Evolutionary conservation across 805 yeast species (phyloP), one percentile per base, ranked within the genome.

Genomic region (Saturnispora kantuleensis): DNA sequence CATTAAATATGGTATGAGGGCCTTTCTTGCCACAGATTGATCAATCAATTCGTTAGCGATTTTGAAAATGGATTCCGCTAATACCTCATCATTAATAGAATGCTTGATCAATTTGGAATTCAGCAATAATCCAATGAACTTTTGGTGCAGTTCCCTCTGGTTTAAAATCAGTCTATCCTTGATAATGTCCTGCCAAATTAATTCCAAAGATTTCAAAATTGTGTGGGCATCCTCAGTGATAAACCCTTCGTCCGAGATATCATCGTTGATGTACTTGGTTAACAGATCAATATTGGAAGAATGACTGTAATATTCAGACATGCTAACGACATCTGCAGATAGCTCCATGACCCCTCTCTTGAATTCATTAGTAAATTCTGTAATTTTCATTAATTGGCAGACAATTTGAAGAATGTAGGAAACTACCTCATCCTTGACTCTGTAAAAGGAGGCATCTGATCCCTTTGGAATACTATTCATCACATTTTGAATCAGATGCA

Each of bases 131-230:
- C 71, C 63, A 18, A 87, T 76, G 28, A 83, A 66, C 0, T 55
- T 47, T 11, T 74, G 56, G 52, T 88, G 96, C 39, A 85, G 66
- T 11, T 69, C 69, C 42, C 77, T 74, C 50, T 86, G 93, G 37
- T 74, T 73, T 35, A 84, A 64, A 28, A 80, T 73, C 33, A 87
- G 63, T 39, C 94, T 66, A 10, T 78, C 80, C 1, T 71, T 68
- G 13, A 69, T 69, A 18, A 86, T 55, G 17, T 69, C 71, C 4
- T 62, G 63, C 93, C 95, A 85, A 15, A 83, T 66, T 0, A 60
- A 55, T 1, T 60, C 53, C 35, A 75, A 47, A 13, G 69, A 60
- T 2, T 58, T 62, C 12, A 67, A 56, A 16, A 73, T 42, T 3
- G 4, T 0, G 3, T 32, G 12, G 0, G 52, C 52, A 34, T 59